Evolutionary conservation across 2,329 filamentous ascomycete genomes (phyloP).

Genomic region (Sclerotinia borealis): DNA sequence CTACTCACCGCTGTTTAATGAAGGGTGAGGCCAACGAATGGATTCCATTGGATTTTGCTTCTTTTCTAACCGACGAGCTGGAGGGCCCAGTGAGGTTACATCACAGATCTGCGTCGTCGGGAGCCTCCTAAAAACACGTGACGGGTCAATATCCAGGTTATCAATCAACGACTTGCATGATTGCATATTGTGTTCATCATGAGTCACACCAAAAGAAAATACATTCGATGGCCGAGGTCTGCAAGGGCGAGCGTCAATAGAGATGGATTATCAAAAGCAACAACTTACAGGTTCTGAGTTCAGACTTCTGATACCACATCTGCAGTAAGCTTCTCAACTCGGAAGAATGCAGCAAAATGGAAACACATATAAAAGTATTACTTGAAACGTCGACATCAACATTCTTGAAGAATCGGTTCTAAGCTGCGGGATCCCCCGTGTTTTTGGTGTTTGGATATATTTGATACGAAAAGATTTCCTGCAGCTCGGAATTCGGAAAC

Average conservation of each 20-base stretch:
- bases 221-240: neutral
- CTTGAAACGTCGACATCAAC: neutral
- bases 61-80: constrained; percentile 9
- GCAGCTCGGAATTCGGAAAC: neutral
- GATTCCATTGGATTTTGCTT: neutral
- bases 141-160: neutral
- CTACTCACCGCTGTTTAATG: constrained; percentile 27
- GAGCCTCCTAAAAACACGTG: constrained; percentile 1
- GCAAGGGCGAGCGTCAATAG: neutral
- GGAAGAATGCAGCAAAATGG: neutral
- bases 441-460: neutral
- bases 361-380: neutral
- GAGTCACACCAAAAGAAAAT: neutral
- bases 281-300: neutral
- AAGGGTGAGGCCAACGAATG: neutral
- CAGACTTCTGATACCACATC: no score
- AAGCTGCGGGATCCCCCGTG: neutral
- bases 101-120: constrained; percentile 7
- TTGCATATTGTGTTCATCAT: constrained; percentile 1
- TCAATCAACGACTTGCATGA: constrained; percentile 8
- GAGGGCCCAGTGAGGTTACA: constrained; percentile 19
- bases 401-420: neutral
- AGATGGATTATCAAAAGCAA: neutral
- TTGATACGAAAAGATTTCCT: neutral
- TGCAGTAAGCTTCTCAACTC: neutral